Conservation (phyloP, 1,139 yeast species). For the Candida tunisiensis region DNA sequence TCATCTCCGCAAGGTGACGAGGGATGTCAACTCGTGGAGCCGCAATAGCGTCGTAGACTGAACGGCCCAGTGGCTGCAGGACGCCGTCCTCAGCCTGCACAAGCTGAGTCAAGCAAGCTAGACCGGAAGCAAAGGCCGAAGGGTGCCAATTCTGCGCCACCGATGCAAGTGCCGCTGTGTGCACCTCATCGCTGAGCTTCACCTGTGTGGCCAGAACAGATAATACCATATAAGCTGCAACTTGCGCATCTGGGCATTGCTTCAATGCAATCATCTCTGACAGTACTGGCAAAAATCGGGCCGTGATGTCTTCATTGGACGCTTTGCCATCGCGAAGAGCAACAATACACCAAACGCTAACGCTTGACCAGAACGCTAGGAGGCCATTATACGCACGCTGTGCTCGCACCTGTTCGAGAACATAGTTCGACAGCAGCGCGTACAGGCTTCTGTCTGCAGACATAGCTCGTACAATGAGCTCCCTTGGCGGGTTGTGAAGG, state of each 20-base stretch:
- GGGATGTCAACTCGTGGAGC: too few species aligned
- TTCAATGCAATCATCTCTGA: slow-evolving; percentile 15
- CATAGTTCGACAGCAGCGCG: slow-evolving; percentile 43
- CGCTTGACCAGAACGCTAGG: slow-evolving; percentile 62
- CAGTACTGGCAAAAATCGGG: slow-evolving; percentile 29
- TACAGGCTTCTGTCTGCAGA: slow-evolving; percentile 48
- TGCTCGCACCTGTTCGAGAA: slow-evolving; percentile 32
- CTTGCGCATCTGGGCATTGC: slow-evolving; percentile 44
- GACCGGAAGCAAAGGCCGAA: slow-evolving; percentile 17
- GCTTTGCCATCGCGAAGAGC: slow-evolving; percentile 24
- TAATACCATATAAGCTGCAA: slow-evolving; percentile 68
- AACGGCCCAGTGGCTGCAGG: too few species aligned
- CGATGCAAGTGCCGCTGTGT: slow-evolving; percentile 54
- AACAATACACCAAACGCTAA: slow-evolving; percentile 50
- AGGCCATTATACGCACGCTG: slow-evolving; percentile 35
- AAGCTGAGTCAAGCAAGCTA: slow-evolving; percentile 23
- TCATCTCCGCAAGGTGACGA: too few species aligned
- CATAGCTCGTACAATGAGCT: slow-evolving; percentile 57
- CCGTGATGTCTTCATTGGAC: slow-evolving; percentile 20
- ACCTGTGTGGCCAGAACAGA: slow-evolving; percentile 64
- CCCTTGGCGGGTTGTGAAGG: slow-evolving; percentile 46
- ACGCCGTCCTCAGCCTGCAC: too few species aligned
- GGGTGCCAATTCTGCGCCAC: slow-evolving; percentile 32
- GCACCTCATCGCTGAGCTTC: slow-evolving; percentile 45
- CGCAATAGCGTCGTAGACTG: too few species aligned